These are phyloP conservation scores for Lanzia echinophila DNA, from an alignment of 2,329 filamentous ascomycete genomes.

Conservation along the genomic window DNA sequence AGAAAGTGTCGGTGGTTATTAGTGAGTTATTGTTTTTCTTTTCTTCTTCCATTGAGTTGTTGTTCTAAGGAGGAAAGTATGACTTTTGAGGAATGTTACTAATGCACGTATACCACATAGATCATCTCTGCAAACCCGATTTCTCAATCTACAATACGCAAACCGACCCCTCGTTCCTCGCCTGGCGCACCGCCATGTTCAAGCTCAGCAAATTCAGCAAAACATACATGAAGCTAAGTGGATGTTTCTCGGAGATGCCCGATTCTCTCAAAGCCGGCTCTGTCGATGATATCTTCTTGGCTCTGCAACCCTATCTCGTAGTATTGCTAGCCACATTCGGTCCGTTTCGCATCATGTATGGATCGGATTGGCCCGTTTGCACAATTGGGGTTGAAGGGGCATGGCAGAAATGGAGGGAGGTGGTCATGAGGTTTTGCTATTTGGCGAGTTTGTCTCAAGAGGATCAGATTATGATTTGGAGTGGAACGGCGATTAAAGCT, in stretches of 20 bases:
- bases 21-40: constrained; percentile 20
- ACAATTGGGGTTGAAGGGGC: constrained; percentile 55
- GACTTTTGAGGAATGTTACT: neutral
- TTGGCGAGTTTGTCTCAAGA: constrained; percentile 54
- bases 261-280: constrained; percentile 43
- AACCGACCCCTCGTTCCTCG: constrained; percentile 42
- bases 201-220: constrained; percentile 56
- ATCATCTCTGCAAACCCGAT: constrained; percentile 88
- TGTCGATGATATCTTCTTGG: constrained; percentile 52
- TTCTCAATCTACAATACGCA: constrained; percentile 53
- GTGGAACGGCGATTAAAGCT: constrained; percentile 62
- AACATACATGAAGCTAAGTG: constrained; percentile 90
- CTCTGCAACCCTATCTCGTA: constrained; percentile 63
- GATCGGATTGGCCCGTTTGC: constrained; percentile 90
- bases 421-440: constrained; percentile 63
- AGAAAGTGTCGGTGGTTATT: constrained; percentile 40
- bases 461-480: constrained; percentile 63
- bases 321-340: constrained; percentile 68
- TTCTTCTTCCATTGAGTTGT: neutral
- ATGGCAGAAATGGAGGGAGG: constrained; percentile 68
- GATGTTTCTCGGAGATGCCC: constrained; percentile 72
- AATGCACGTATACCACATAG: constrained; percentile 35
- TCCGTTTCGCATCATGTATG: constrained; percentile 73
- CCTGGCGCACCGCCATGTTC: constrained; percentile 64
- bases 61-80: neutral